These are phyloP conservation scores for Leccinum rimulosum DNA, from an alignment of 768 basidiomycete species.

Conservation along the genomic window DNA sequence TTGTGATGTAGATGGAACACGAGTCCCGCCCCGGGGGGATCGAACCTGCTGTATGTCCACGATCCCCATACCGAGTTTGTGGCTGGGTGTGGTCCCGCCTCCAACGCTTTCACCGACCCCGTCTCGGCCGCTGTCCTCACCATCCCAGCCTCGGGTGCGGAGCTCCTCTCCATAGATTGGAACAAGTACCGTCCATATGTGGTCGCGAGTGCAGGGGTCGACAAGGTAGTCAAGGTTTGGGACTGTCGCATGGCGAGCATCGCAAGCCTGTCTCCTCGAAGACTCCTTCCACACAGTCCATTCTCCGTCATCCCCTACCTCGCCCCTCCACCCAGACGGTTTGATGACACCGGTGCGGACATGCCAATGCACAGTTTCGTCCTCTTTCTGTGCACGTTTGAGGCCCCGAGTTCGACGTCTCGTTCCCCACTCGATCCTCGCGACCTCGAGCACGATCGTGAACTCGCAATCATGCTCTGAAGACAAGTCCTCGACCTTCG, in stretches of 20 bases:
- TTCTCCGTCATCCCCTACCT: no score
- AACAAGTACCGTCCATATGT: slow-evolving; percentile 85
- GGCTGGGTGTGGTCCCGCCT: slow-evolving; percentile 65
- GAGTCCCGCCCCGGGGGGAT: slow-evolving; percentile 44
- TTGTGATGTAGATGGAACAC: slow-evolving; percentile 64
- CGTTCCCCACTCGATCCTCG: no score
- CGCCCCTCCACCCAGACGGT: no score
- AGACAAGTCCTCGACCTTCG: no score
- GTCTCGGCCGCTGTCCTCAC: slow-evolving; percentile 71
- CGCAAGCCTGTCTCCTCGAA: no score
- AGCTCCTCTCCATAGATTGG: slow-evolving; percentile 85
- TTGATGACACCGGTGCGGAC: no score
- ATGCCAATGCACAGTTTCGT: no score
- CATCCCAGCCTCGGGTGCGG: slow-evolving; percentile 72
- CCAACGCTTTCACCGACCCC: slow-evolving; percentile 63
- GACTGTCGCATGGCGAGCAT: slow-evolving; percentile 81
- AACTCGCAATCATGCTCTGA: no score
- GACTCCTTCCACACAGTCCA: no score
- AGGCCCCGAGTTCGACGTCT: no score
- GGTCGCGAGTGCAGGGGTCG: slow-evolving; percentile 77
- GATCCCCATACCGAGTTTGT: slow-evolving; percentile 95
- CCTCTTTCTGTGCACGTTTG: no score
- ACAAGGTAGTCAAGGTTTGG: slow-evolving; percentile 75
- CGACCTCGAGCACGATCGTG: no score
- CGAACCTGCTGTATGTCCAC: slow-evolving; percentile 66